Conservation (phyloP, 768 basidiomycete species). For the Megacollybia marginata region DNA sequence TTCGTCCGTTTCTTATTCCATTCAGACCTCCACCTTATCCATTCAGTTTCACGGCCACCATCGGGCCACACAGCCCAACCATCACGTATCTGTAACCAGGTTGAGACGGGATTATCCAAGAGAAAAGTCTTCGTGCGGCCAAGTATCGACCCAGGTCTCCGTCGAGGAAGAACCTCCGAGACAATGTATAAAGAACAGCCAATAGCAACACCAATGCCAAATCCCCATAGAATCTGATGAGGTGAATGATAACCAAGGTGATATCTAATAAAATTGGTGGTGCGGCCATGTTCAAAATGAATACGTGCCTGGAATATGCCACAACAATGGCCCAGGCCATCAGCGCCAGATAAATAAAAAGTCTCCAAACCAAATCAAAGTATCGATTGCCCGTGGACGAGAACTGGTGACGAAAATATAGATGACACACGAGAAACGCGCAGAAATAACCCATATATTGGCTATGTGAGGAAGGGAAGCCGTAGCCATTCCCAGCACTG, state of each 20-base stretch:
- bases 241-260: slow-evolving; percentile 67
- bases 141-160: slow-evolving; percentile 43
- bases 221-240: slow-evolving; percentile 72
- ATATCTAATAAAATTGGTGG: slow-evolving; percentile 34
- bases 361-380: slow-evolving; percentile 46
- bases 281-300: not conserved
- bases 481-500: slow-evolving; percentile 64
- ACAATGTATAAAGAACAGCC: slow-evolving; percentile 49
- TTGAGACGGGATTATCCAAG: slow-evolving; percentile 48
- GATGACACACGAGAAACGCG: slow-evolving; percentile 67
- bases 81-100: slow-evolving; percentile 68
- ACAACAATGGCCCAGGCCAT: slow-evolving; percentile 54
- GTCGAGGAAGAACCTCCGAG: slow-evolving; percentile 51
- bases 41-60: slow-evolving; percentile 69
- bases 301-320: slow-evolving; percentile 68
- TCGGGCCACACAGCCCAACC: slow-evolving; percentile 80
- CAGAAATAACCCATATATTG: slow-evolving; percentile 89
- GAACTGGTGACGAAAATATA: slow-evolving; percentile 65
- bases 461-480: slow-evolving; percentile 84
- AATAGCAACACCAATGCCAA: slow-evolving; percentile 50
- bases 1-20: slow-evolving; percentile 33
- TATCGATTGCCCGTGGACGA: slow-evolving; percentile 38
- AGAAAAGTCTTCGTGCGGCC: slow-evolving; percentile 41
- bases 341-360: slow-evolving; percentile 40
- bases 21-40: slow-evolving; percentile 54